Evolutionary conservation across 2,329 filamentous ascomycete genomes (phyloP).

Genomic region (Ophiocordyceps unilateralis): DNA sequence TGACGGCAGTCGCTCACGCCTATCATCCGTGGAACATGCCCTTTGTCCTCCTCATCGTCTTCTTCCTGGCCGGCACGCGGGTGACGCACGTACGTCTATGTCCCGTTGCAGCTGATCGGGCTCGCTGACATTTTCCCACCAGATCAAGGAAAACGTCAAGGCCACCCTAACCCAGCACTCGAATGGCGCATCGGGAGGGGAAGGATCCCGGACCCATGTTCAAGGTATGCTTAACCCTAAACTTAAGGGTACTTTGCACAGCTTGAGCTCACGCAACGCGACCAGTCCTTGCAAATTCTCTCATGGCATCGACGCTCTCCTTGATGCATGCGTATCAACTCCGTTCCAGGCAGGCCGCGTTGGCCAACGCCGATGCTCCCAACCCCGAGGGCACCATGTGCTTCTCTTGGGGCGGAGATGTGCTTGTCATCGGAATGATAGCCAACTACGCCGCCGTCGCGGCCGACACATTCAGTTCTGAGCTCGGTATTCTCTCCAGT

Average conservation of each 20-base stretch:
- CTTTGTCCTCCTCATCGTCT: conserved; percentile 66
- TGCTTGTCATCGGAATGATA: conserved; percentile 48
- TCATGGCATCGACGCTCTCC: conserved; percentile 51
- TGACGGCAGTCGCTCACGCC: conserved; percentile 67
- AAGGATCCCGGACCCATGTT: conserved; percentile 66
- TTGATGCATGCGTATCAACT: conserved; percentile 45
- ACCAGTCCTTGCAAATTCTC: conserved; percentile 67
- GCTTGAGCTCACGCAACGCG: not conserved
- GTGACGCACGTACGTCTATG: conserved; percentile 52
- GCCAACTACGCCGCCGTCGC: conserved; percentile 82
- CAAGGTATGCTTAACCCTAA: conserved; percentile 36
- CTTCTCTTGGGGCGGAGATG: conserved; percentile 43
- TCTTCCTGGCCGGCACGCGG: conserved; percentile 71
- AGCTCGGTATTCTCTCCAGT: conserved; percentile 77
- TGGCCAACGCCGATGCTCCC: conserved; percentile 14
- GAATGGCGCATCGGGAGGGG: conserved; percentile 55
- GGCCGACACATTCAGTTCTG: conserved; percentile 87
- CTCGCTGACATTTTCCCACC: conserved; percentile 4
- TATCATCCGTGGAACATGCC: conserved; percentile 89
- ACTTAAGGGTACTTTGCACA: not conserved
- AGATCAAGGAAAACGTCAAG: conserved; percentile 83
- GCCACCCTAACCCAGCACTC: conserved; percentile 63
- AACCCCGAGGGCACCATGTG: conserved; percentile 28
- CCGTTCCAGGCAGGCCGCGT: conserved; percentile 23
- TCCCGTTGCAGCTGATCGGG: not conserved